Evolutionary conservation across 1,284 basidiomycete genomes (phyloP).

Genomic region (Puccinia triticina): DNA sequence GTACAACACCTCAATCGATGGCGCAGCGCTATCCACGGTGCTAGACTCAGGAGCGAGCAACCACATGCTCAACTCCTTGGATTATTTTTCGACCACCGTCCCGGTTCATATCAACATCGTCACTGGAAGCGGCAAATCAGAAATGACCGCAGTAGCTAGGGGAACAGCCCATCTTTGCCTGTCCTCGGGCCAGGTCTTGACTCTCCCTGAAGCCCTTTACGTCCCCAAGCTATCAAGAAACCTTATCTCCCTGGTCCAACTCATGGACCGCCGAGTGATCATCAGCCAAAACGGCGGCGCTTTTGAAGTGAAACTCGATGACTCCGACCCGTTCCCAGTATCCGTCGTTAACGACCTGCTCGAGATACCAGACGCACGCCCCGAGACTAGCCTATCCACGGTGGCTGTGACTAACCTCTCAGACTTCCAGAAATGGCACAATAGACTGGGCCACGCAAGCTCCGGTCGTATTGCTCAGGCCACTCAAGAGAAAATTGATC

Average conservation of each 20-base stretch:
- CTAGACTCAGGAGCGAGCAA: neutral
- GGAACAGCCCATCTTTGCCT: neutral
- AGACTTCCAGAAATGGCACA: constrained; percentile 4
- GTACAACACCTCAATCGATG: neutral
- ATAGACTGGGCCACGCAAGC: constrained; percentile 1
- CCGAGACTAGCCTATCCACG: neutral
- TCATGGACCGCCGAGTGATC: neutral
- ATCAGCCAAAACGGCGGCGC: neutral
- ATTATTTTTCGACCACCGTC: neutral
- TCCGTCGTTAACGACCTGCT: too few species aligned
- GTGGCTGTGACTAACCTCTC: neutral
- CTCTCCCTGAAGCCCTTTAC: neutral
- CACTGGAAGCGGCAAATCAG: neutral
- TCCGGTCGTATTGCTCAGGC: too few species aligned
- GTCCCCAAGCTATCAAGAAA: neutral
- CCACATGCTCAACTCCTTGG: neutral
- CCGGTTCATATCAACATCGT: neutral
- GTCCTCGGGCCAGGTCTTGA: neutral
- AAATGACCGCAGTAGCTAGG: neutral
- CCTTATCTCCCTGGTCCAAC: neutral
- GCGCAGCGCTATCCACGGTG: neutral
- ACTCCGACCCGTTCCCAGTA: too few species aligned
- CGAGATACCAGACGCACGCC: too few species aligned
- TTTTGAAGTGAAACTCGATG: neutral
- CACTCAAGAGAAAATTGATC: too few species aligned